Evolutionary conservation across 2,329 filamentous ascomycete genomes (phyloP).

Genomic region (Talaromyces sp.): DNA sequence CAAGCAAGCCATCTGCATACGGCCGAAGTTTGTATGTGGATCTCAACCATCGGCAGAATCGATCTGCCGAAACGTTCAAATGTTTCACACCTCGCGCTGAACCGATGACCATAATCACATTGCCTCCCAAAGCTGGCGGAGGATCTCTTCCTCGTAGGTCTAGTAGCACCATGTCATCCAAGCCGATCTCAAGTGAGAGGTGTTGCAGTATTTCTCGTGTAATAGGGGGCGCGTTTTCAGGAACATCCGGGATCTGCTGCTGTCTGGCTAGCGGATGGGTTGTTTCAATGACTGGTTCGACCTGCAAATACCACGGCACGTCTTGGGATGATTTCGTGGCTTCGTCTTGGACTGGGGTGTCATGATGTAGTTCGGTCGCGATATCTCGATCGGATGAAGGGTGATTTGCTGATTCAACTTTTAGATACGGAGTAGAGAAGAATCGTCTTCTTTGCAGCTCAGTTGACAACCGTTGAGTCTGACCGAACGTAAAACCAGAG

Average conservation of each 20-base stretch:
- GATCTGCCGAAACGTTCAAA: conserved; percentile 83
- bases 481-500: conserved; percentile 24
- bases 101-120: conserved; percentile 87
- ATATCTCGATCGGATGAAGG: not conserved
- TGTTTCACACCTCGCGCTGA: conserved; percentile 91
- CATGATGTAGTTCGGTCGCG: not conserved
- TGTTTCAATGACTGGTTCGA: conserved; percentile 49
- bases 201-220: conserved; percentile 71
- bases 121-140: conserved; percentile 79
- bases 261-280: conserved; percentile 47
- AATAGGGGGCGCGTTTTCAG: conserved; percentile 66
- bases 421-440: conserved; percentile 16
- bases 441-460: conserved; percentile 8
- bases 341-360: not conserved
- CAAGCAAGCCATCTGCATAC: conserved; percentile 80
- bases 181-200: conserved; percentile 76
- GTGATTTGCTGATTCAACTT: conserved; percentile 23
- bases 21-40: conserved; percentile 68
- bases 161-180: conserved; percentile 75
- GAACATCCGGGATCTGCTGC: conserved; percentile 61
- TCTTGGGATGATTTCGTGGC: conserved; percentile 21
- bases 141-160: conserved; percentile 83
- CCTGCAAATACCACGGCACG: conserved; percentile 79
- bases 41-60: conserved; percentile 82
- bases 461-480: not conserved